Evolutionary conservation across 371 early-diverging fungal species (phyloP).

Genomic region (Batkoa obscura): DNA sequence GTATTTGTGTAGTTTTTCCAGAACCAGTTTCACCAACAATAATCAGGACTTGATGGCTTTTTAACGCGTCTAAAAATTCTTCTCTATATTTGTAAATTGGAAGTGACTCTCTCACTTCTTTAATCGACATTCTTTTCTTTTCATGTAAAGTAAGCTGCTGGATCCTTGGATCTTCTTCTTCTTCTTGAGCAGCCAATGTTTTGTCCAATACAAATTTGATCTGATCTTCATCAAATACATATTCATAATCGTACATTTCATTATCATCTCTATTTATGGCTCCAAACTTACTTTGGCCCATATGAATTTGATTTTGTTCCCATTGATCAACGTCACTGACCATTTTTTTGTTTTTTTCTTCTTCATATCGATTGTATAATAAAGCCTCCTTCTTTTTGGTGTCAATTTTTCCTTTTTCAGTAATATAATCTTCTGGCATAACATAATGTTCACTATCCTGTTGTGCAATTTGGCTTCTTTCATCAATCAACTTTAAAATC

Average conservation of each 20-base stretch:
- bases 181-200: conserved; percentile 28
- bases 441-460: conserved; percentile 60
- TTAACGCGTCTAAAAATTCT: conserved; percentile 58
- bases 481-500: conserved; percentile 60
- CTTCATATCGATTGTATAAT: conserved; percentile 75
- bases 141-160: conserved; percentile 24
- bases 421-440: conserved; percentile 73
- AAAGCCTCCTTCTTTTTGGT: conserved; percentile 75
- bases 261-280: conserved; percentile 17
- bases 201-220: conserved; percentile 77
- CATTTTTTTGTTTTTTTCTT: conserved; percentile 36
- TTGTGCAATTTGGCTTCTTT: conserved; percentile 56
- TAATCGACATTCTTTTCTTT: conserved; percentile 53
- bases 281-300: conserved; percentile 27
- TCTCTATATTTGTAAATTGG: conserved; percentile 80
- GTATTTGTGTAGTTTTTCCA: conserved; percentile 98
- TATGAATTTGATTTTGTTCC: conserved; percentile 71
- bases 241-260: conserved; percentile 57
- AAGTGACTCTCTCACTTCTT: conserved; percentile 75
- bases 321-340: conserved; percentile 87
- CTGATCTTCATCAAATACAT: conserved; percentile 84
- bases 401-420: conserved; percentile 85
- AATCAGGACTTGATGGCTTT: conserved; percentile 69
- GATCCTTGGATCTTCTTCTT: conserved; percentile 24
- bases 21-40: conserved; percentile 98